Evolutionary conservation across 1,284 basidiomycete species (phyloP).

Genomic region (Trametes versicolor): DNA sequence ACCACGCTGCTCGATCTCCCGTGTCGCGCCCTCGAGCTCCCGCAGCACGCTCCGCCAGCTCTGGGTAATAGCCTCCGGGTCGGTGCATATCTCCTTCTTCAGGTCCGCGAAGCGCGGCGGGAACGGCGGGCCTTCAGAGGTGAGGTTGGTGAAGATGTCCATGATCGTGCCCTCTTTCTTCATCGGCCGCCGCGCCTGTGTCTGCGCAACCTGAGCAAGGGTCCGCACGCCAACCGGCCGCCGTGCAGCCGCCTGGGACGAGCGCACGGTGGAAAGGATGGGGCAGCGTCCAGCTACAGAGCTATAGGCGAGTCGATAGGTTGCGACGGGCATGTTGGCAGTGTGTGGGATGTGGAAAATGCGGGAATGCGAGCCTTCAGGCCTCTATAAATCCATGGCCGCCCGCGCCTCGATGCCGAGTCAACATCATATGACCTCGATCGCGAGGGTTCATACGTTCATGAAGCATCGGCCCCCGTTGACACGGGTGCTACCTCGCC

Average conservation of each 20-base stretch:
- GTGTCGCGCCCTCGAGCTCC: slow-evolving; percentile 56
- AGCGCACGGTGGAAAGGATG: background rate
- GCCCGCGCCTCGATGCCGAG: background rate
- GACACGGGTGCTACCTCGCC: background rate
- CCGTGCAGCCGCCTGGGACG: background rate
- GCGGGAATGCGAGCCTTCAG: too few relatives aligned
- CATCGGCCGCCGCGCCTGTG: background rate
- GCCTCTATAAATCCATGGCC: background rate
- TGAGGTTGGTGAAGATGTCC: slow-evolving; percentile 66
- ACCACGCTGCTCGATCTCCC: slow-evolving; percentile 53
- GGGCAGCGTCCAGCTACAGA: background rate
- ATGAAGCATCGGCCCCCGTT: background rate
- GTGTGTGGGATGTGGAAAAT: too few relatives aligned
- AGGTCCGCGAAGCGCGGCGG: slow-evolving; percentile 67
- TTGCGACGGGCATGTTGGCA: too few relatives aligned
- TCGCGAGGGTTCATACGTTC: background rate
- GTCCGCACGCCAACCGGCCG: background rate
- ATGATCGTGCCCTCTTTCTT: slow-evolving; percentile 52
- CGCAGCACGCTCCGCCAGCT: slow-evolving; percentile 66
- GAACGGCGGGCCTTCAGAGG: slow-evolving; percentile 53
- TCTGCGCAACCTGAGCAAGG: slow-evolving; percentile 11
- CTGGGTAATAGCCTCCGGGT: slow-evolving; percentile 50
- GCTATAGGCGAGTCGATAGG: too few relatives aligned
- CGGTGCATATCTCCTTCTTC: slow-evolving; percentile 66
- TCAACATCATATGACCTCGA: background rate